A percentile compares a stretch with the other conserved stretches of the same genome.
Conservation (phyloP, 2,329 filamentous ascomycete species). For the Phyllachora maydis region DNA sequence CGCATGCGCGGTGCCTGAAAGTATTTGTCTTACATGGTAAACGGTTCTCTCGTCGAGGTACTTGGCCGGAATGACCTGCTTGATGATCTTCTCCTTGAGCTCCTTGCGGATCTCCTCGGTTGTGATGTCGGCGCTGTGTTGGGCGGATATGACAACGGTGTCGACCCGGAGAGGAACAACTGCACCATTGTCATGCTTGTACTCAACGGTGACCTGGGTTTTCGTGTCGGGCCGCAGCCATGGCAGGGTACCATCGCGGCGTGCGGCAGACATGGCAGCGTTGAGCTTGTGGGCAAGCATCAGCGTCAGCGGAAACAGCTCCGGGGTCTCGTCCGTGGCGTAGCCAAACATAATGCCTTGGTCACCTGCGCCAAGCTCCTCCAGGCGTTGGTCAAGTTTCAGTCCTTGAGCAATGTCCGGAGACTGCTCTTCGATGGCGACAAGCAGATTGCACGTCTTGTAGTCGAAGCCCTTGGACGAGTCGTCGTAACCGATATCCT, state of each 20-base stretch:
- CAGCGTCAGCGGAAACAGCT: conserved; percentile 87
- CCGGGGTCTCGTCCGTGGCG: conserved; percentile 96
- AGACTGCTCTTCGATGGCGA: conserved; percentile 98
- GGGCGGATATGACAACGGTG: conserved; percentile 90
- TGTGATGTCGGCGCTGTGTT: conserved; percentile 74
- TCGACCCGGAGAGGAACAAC: conserved; percentile 84
- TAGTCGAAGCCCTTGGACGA: conserved; percentile 98
- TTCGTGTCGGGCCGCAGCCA: conserved; percentile 99
- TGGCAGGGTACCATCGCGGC: conserved; percentile 67
- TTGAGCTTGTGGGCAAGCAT: conserved; percentile 95
- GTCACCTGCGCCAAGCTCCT: conserved; percentile 96
- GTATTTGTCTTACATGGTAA: conserved; percentile 57
- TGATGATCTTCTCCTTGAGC: conserved; percentile 94
- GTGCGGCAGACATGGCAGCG: conserved; percentile 76
- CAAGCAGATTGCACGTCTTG: conserved; percentile 98
- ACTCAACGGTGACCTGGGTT: conserved; percentile 98
- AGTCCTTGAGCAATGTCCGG: conserved; percentile 98
- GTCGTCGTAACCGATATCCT: conserved; percentile 96
- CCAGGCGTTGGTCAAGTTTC: conserved; percentile 90
- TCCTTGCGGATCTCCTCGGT: conserved; percentile 87
- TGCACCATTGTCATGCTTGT: conserved; percentile 87
- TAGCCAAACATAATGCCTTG: conserved; percentile 99
- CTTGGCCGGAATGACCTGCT: conserved; percentile 79
- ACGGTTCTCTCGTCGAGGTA: conserved; percentile 84
- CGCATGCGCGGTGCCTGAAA: neutral